Evolutionary conservation across 768 basidiomycete species (phyloP), one percentile per base, ranked within the genome.

Genomic region (Imleria badia): DNA sequence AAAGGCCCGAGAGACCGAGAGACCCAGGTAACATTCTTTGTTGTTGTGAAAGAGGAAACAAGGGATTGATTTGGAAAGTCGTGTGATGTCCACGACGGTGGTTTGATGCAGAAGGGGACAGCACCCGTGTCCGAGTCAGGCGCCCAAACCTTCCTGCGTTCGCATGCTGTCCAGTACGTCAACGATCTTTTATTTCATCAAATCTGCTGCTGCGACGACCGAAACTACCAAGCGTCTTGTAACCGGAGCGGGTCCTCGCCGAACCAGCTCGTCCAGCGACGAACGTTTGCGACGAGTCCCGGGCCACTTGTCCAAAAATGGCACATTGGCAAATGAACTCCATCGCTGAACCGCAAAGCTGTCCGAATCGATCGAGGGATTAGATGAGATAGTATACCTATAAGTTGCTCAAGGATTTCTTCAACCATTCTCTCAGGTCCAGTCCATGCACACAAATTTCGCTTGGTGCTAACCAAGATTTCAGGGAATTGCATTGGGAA

Each of bases 181-280:
- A 30, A 39, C n/a, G 33, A 29, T 38, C 19, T 9, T 4, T 12
- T 19, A 22, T n/a, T n/a, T 3, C 33, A 34, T 30, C 23, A 38
- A 45, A 36, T 33, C 29, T 17, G 52, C 39, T 26, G 46, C 53
- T n/a, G n/a, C n/a, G n/a, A n/a, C n/a, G n/a, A n/a, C n/a, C n/a
- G n/a, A 22, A 34, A 30, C 11, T 2, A 6, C 6, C 23, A 38
- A 41, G 26, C 17, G 23, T 22, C 44, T 41, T 12, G 38, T 15
- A 20, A 44, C 39, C 10, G 13, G 11, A 38, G 9, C 23, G 17
- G 15, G 34, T 17, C 8, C 50, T 22, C 5, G 7, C n/a, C 50
- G 45, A 64, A 46, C 63, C 51, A 50, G 63, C 23, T 55, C 59
- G 23, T 17, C 15, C 12, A 26, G 13, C 22, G 38, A 23, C n/a